phyloP scores from a whole-genome alignment of 108 stramenopile genomes.

The Mediolabrus comicus region DNA sequence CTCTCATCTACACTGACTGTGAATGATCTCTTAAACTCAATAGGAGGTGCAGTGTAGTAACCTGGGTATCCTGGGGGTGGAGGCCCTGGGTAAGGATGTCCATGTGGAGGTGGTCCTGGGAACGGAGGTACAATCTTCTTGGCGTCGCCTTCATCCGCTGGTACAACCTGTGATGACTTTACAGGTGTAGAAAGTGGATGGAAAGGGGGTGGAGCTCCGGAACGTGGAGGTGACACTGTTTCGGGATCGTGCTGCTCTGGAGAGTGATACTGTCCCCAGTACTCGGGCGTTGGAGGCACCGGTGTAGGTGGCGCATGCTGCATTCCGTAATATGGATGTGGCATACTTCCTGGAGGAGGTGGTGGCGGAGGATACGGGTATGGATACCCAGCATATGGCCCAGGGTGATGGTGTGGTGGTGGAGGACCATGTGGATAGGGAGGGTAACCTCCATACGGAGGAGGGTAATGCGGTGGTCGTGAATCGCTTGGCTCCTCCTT shows the following conservation, averaged over 20 bases:
- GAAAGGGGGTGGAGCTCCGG: conserved; percentile 2
- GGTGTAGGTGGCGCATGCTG: neutral
- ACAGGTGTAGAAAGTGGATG: conserved; percentile 1
- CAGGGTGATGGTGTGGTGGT: neutral
- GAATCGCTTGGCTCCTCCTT: neutral
- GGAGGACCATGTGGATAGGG: conserved; percentile 2
- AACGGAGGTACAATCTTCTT: neutral
- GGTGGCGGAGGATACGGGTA: conserved; percentile 3
- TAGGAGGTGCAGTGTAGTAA: neutral
- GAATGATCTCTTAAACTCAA: neutral
- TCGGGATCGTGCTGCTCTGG: neutral
- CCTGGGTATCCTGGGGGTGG: neutral
- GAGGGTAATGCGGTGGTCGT: conserved; percentile 2
- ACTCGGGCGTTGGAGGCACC: neutral
- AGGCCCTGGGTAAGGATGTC: neutral
- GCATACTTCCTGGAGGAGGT: neutral
- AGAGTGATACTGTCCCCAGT: conserved; percentile 7
- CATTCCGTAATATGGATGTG: neutral
- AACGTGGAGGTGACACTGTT: neutral
- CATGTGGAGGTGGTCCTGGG: neutral
- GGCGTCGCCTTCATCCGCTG: neutral
- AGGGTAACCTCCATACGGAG: conserved; percentile 4
- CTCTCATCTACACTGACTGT: conserved; percentile 1
- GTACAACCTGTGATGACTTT: conserved; percentile 1
- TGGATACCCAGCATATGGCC: conserved; percentile 6